These are phyloP conservation scores for Senna tora DNA, from an alignment of 306 rosid genomes.

Conservation along the genomic window DNA sequence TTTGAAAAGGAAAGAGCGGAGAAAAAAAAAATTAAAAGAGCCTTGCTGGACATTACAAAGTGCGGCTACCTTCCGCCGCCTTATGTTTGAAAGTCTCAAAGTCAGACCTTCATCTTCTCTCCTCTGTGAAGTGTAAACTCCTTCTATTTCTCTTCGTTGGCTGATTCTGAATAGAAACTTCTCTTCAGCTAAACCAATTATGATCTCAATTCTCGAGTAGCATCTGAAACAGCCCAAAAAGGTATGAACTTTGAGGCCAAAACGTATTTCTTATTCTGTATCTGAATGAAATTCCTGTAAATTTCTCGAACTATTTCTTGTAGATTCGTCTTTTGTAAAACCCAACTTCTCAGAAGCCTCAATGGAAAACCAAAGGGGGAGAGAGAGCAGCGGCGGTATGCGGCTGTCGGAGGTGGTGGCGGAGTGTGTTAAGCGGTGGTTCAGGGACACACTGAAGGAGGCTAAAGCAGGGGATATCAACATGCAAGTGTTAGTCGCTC, in stretches of 20 bases:
- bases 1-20: too few species aligned
- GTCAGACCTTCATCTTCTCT: not conserved
- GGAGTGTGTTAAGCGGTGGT: slow-evolving; percentile 88
- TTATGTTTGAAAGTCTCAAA: not conserved
- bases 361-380: slow-evolving; percentile 59
- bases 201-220: slow-evolving; percentile 35
- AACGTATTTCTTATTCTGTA: not conserved
- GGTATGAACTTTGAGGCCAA: slow-evolving; percentile 25
- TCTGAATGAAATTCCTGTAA: too few species aligned
- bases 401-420: slow-evolving; percentile 75
- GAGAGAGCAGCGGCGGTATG: slow-evolving; percentile 44
- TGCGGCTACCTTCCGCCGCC: not conserved
- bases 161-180: not conserved
- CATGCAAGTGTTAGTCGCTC: slow-evolving; percentile 82
- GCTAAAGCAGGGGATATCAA: slow-evolving; percentile 76
- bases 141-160: not conserved
- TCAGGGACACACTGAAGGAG: slow-evolving; percentile 73
- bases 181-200: slow-evolving; percentile 1
- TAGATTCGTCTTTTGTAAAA: too few species aligned
- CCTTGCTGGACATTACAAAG: too few species aligned
- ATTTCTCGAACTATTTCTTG: too few species aligned
- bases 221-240: slow-evolving; percentile 3
- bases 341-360: too few species aligned
- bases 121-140: not conserved
- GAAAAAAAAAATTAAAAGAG: too few species aligned